Evolutionary conservation across 768 basidiomycete species (phyloP), one percentile per base, ranked within the genome.

Genomic region (Strobilomyces dryophilus): DNA sequence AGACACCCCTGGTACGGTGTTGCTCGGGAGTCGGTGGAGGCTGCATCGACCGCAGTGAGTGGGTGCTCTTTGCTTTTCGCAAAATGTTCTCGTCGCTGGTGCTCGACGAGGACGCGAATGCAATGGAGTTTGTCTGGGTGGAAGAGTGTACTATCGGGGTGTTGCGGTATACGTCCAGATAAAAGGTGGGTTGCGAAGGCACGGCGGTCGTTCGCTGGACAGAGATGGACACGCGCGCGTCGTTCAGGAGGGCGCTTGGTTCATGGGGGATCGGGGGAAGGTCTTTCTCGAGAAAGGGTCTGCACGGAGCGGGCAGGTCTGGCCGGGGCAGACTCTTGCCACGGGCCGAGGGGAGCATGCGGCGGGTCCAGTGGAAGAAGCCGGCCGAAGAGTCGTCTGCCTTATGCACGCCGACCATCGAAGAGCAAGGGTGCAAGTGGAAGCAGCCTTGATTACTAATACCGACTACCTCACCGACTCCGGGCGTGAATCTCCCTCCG

Each of bases 321-420:
- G 68, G 62, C 45, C 24, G 24, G 24, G 24, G 24, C 24, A 59
- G 52, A 50, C 60, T 69, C 51, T 64, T 69, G 55, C n/a, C n/a
- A n/a, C 61, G 72, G 9, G 69, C 58, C 34, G 70, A 57, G 29
- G 70, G 64, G 31, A 69, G 62, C 27, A 68, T 71, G 54, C 79
- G 83, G 59, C 79, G 84, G 61, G 74, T 79, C 85, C 84, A 86
- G 55, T 77, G 74, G 67, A 88, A 82, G 69, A 87, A 82, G 67
- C 58, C 49, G 10, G 53, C 77, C 12, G 79, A 73, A 12, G 77
- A 76, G 47, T 67, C 74, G 79, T 27, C 73, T 76, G 26, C 77
- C 79, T 46, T 77, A 78, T 77, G 62, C 76, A 76, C 44, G 77
- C 32, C 65, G 46, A 76, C 75, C 74, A 75, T 9, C 49, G 46